A percentile compares a stretch with the other conserved stretches of the same genome.
Evolutionary conservation across 2,329 filamentous ascomycete species (phyloP).

Genomic region (Coniochaeta sp.): DNA sequence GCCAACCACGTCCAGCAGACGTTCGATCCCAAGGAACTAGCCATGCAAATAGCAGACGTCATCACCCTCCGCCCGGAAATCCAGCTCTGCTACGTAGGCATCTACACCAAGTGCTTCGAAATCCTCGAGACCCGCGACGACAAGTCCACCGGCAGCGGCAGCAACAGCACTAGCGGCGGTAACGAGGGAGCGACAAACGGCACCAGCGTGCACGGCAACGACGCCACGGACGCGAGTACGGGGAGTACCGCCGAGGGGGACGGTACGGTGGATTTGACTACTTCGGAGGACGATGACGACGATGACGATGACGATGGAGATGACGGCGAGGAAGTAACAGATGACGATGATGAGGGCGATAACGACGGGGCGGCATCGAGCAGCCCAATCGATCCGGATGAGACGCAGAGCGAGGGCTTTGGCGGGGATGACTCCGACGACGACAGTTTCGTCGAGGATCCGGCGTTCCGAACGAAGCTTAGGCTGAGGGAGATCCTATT

Average conservation of each 20-base stretch:
- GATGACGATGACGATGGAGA: constrained; percentile 34
- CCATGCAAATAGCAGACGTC: constrained; percentile 70
- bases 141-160: constrained; percentile 25
- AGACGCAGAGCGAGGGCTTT: constrained; percentile 27
- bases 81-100: constrained; percentile 69
- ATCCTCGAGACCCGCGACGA: constrained; percentile 58
- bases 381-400: constrained; percentile 15
- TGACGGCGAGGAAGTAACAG: constrained; percentile 34
- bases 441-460: constrained; percentile 43
- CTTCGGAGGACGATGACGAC: constrained; percentile 26
- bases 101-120: constrained; percentile 74
- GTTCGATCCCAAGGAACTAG: constrained; percentile 61
- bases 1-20: constrained; percentile 10
- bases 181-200: constrained; percentile 7
- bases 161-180: constrained; percentile 15
- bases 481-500: constrained; percentile 72
- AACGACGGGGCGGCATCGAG: constrained; percentile 24
- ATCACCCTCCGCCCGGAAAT: constrained; percentile 70
- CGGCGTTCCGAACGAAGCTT: constrained; percentile 37
- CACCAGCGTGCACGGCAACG: not conserved
- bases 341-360: constrained; percentile 30
- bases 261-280: constrained; percentile 14
- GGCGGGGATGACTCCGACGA: constrained; percentile 32
- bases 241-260: constrained; percentile 21
- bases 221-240: constrained; percentile 9